Percentiles rank a stretch among this genome's conserved stretches.
phyloP scores from a whole-genome alignment of 306 rosid species.

The Vigna nakashimae region DNA sequence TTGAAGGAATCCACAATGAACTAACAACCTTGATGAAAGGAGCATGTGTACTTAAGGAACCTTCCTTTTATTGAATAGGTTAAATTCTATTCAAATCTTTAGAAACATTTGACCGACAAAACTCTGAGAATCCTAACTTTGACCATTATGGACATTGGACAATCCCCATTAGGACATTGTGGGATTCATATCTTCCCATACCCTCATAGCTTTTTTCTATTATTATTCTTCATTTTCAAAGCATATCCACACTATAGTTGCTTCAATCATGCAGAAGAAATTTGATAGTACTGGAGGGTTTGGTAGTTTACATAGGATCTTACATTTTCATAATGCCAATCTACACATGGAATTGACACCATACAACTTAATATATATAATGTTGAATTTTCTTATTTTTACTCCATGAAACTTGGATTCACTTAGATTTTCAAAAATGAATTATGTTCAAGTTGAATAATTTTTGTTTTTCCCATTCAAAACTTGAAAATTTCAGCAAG shows the following conservation, averaged over 20 bases:
- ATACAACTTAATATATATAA: no score
- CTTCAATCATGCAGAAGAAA: no score
- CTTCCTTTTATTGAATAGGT: neutral
- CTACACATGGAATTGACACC: no score
- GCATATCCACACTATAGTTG: neutral
- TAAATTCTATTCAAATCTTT: neutral
- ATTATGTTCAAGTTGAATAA: no score
- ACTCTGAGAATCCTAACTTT: neutral
- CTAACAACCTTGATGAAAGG: neutral
- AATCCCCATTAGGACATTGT: neutral
- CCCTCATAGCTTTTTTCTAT: neutral
- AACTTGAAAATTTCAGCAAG: no score
- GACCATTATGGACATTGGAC: slow-evolving; percentile 8
- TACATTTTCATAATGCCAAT: no score
- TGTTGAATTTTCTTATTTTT: no score
- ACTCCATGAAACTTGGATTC: no score
- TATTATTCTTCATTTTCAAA: neutral
- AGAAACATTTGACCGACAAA: slow-evolving; percentile 4
- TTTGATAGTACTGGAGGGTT: no score
- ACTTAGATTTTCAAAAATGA: no score
- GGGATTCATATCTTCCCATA: neutral
- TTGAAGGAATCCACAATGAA: neutral
- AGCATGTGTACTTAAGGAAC: neutral
- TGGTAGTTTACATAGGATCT: no score
- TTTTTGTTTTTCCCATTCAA: no score